Evolutionary conservation across 805 yeast genomes (phyloP).

Genomic region (Metschnikowia henanensis): DNA sequence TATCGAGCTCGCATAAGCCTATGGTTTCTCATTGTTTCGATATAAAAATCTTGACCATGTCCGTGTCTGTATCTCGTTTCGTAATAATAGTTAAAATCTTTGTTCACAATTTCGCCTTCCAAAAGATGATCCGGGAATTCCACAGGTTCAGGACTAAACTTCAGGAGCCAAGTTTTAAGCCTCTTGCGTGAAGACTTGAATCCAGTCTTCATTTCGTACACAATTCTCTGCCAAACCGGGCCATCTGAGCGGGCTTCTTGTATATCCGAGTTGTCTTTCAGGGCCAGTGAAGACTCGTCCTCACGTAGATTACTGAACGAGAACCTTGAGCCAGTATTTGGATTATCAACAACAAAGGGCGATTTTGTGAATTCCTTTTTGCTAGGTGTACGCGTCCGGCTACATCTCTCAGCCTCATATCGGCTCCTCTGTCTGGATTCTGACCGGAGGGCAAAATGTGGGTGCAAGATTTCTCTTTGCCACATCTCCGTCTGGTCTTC

Average conservation of each 20-base stretch:
- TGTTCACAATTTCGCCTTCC: no score
- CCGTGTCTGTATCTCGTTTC: background rate
- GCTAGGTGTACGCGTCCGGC: background rate
- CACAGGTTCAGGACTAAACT: no score
- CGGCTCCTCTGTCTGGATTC: background rate
- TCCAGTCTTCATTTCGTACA: background rate
- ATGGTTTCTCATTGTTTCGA: background rate
- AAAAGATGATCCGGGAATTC: no score
- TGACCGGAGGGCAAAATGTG: background rate
- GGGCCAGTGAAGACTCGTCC: background rate
- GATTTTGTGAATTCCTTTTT: background rate
- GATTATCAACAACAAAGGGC: background rate
- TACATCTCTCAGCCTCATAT: background rate
- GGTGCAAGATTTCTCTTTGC: background rate
- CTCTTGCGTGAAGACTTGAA: background rate
- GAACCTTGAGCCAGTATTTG: background rate
- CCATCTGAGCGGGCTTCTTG: background rate
- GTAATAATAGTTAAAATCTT: no score
- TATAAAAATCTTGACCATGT: background rate
- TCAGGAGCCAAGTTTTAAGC: background rate
- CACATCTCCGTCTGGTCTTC: background rate
- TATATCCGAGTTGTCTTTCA: background rate
- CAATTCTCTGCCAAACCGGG: background rate
- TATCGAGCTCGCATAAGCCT: background rate
- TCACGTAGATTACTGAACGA: background rate